Evolutionary conservation across 73 alveolate genomes (phyloP).

Genomic region (Paramecium sexaurelia): DNA sequence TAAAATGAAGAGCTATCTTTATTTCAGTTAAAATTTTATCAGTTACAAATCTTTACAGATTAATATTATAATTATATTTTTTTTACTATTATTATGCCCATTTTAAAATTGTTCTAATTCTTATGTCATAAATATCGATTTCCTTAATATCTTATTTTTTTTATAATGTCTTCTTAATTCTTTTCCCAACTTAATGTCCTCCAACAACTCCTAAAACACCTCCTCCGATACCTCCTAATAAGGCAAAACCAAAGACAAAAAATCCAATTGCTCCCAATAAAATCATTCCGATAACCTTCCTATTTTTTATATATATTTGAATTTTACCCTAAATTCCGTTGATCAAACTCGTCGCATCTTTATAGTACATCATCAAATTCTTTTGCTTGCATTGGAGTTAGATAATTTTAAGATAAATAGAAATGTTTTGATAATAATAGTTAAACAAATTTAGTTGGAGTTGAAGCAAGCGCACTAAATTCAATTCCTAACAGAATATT

Average conservation of each 20-base stretch:
- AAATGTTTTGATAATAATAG: background rate
- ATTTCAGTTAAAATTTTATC: background rate
- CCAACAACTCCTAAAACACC: background rate
- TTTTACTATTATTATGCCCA: constrained; percentile 7
- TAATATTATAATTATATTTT: constrained; percentile 20
- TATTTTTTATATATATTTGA: background rate
- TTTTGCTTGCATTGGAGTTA: background rate
- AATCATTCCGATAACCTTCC: constrained; percentile 1
- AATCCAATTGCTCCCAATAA: constrained; percentile 28
- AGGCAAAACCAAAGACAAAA: constrained; percentile 9
- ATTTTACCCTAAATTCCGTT: constrained; percentile 37
- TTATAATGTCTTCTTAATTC: background rate
- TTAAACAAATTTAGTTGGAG: background rate
- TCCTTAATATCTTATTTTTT: background rate
- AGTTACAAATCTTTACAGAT: constrained; percentile 13
- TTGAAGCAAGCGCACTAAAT: constrained; percentile 6
- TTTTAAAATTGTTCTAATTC: background rate
- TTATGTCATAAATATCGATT: background rate
- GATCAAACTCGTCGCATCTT: constrained; percentile 4
- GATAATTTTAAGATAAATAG: background rate
- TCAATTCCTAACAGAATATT: constrained; percentile 36
- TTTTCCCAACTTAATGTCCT: constrained; percentile 30
- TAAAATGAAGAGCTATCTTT: background rate
- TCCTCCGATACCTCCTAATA: constrained; percentile 19
- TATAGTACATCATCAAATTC: background rate